phyloP scores from a whole-genome alignment of 2,329 filamentous ascomycete genomes.

The Fusarium pseudonygamai region DNA sequence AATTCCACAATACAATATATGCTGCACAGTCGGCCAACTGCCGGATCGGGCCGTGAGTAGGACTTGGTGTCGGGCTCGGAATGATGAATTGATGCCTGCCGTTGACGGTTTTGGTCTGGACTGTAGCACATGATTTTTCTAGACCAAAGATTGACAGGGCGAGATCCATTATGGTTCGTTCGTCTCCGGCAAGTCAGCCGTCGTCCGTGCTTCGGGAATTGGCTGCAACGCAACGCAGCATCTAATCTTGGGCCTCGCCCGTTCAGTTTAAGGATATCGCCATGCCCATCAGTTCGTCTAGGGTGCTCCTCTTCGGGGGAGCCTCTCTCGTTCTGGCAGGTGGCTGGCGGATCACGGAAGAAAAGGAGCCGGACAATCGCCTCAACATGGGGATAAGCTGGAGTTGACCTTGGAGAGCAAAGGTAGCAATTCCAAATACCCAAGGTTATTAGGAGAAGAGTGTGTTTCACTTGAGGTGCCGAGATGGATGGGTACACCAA shows the following conservation, averaged over 20 bases:
- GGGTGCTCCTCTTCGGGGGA: conserved; percentile 1
- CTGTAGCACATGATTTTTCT: background rate
- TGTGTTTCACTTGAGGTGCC: background rate
- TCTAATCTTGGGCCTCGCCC: background rate
- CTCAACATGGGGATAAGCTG: conserved; percentile 5
- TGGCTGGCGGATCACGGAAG: conserved; percentile 4
- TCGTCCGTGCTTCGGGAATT: conserved; percentile 2
- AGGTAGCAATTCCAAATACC: conserved; percentile 2
- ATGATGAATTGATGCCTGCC: conserved; percentile 1
- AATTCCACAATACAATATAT: background rate
- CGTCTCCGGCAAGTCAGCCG: background rate
- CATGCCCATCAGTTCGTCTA: background rate
- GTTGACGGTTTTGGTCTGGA: conserved; percentile 1
- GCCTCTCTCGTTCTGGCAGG: conserved; percentile 21
- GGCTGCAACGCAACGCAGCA: background rate
- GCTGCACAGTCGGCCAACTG: background rate
- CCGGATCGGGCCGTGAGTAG: conserved; percentile 20
- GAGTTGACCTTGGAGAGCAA: background rate
- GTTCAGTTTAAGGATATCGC: background rate
- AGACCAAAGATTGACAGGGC: conserved; percentile 1
- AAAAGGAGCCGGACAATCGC: background rate
- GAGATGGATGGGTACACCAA: conserved; percentile 1
- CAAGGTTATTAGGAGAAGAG: background rate
- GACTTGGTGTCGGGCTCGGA: conserved; percentile 2
- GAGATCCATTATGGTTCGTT: background rate